A percentile compares a stretch with the other conserved stretches of the same genome.
Evolutionary conservation across 2,329 filamentous ascomycete genomes (phyloP).

Genomic region (Pleomassaria siparia): DNA sequence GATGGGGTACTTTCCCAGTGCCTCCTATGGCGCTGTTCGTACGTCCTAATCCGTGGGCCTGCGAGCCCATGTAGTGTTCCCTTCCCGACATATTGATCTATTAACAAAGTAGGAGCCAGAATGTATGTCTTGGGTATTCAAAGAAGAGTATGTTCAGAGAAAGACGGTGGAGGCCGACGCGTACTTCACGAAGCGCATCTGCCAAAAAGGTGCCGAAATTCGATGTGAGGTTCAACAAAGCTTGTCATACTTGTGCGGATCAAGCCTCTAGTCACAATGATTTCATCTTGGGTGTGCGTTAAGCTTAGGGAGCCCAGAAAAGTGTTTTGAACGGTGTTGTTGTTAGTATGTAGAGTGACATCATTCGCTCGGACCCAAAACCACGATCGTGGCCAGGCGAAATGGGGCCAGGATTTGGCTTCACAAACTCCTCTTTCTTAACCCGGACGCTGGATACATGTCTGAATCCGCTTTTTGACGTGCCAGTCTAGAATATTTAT

Average conservation of each 20-base stretch:
- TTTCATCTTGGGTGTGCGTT: background rate
- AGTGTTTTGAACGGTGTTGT: background rate
- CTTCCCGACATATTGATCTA: background rate
- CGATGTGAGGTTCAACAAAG: background rate
- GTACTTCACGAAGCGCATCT: background rate
- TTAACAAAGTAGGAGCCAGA: too few species aligned
- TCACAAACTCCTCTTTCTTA: background rate
- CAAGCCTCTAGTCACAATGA: background rate
- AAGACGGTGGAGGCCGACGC: background rate
- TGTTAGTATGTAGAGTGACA: background rate
- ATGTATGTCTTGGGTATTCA: background rate
- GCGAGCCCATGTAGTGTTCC: too few species aligned
- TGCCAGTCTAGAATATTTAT: too few species aligned
- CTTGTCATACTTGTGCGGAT: background rate
- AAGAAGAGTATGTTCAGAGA: background rate
- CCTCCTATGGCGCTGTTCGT: conserved; percentile 5
- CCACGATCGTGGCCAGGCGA: background rate
- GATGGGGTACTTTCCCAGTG: conserved; percentile 38
- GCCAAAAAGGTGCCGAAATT: background rate
- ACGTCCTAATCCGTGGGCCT: background rate
- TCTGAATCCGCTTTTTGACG: too few species aligned
- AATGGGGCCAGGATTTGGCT: background rate
- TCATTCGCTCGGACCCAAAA: background rate
- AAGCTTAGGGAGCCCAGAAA: background rate
- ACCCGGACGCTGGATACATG: too few species aligned